A percentile compares a stretch with the other conserved stretches of the same genome.
Conservation (phyloP, 1,139 yeast species). For the Geotrichum armillariae region DNA sequence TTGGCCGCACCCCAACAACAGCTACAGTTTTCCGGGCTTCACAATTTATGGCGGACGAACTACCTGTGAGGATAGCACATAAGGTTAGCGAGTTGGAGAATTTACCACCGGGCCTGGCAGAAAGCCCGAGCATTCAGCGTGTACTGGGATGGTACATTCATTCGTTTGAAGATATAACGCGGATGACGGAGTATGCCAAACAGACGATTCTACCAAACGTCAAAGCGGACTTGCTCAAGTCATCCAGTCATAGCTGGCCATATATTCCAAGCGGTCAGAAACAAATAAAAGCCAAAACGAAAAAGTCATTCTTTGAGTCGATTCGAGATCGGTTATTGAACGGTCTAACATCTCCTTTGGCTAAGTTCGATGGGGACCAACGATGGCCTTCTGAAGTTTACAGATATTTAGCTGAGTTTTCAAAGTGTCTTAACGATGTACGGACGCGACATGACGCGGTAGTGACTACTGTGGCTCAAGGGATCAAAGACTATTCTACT, state of each 20-base stretch:
- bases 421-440: conserved; percentile 65
- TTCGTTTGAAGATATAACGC: conserved; percentile 81
- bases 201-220: conserved; percentile 15
- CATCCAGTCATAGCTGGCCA: conserved; percentile 15
- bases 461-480: conserved; percentile 90
- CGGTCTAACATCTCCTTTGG: conserved; percentile 54
- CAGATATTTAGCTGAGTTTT: conserved; percentile 67
- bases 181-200: conserved; percentile 32
- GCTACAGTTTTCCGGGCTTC: conserved; percentile 83
- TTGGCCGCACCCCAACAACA: conserved; percentile 75
- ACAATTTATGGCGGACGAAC: conserved; percentile 80
- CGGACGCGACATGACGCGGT: conserved; percentile 90
- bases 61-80: conserved; percentile 84
- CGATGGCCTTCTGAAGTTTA: conserved; percentile 75
- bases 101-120: conserved; percentile 70
- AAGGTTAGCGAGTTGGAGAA: conserved; percentile 82
- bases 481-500: conserved; percentile 71
- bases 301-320: conserved; percentile 21
- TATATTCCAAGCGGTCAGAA: conserved; percentile 13
- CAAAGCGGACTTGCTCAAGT: conserved; percentile 17
- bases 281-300: conserved; percentile 7
- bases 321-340: conserved; percentile 22
- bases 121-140: conserved; percentile 71
- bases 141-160: conserved; percentile 92
- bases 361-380: conserved; percentile 50